Base-by-base conservation (phyloP, 78 protist species). In the Dictyostelium purpureum region DNA sequence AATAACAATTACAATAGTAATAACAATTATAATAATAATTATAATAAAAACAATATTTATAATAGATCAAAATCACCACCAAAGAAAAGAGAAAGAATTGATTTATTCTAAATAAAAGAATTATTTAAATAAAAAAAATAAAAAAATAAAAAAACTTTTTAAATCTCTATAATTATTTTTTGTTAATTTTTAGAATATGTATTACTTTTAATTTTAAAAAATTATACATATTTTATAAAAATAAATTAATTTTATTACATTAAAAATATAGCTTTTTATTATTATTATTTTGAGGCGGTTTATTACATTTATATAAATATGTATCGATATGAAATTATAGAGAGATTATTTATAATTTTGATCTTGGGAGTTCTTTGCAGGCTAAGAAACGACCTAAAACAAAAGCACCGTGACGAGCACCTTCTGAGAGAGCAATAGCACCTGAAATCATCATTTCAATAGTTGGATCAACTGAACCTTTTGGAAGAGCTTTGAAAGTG, bases 361-460 rank as follows among this genome's bases (percentile, higher is more conserved):
- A 2, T 43, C 54, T 78, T 78, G 87, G 87, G 21, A 78, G 3
- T 43, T 78, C 87, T 43, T 78, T 78, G 6, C 74, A 78, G 66
- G 73, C 70, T 5, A 83, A 18, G 80, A 83, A 83, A 28, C 90
- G 19, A 70, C 90, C 90, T 5, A 83, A 61, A 21, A 83, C 90
- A 49, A 83, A 83, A 31, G 89, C 89, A 81, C 89, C 89, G 52
- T 31, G 45, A 38, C 89, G 63, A 40, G 90, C 90, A 83, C 90
- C 90, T 71, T 83, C 90, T 14, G 90, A 83, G 2, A 83, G 37
- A 19, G 90, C 90, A 47, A 83, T 83, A 31, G 90, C 90, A 70
- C 90, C 90, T 11, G 80, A 70, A 56, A 83, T 83, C 90, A 83
- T 83, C 90, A 83, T 83, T 57, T 83, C 90, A 57, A 83, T 83